Base-by-base conservation (phyloP, 2,329 filamentous ascomycete species). In the Aspergillus sp. region DNA sequence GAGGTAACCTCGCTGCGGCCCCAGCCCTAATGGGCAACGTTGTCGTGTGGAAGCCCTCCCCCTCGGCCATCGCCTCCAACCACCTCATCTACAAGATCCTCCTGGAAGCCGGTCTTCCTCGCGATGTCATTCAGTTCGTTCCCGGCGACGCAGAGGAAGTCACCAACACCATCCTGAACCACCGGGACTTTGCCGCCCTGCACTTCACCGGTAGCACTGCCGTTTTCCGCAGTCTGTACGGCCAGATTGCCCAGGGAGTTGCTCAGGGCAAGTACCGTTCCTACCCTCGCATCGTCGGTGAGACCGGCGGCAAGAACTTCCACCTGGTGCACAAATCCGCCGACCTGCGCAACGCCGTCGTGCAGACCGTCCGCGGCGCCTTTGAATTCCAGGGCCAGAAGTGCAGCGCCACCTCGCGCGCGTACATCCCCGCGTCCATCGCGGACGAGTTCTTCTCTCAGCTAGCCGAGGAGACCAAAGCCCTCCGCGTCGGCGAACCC, bases 1-100 rank as follows among this genome's bases (percentile, higher is more conserved):
- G 83, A 7, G 91, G 85, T 47, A 96, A 95, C 71, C 76, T 97
- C 38, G 81, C 86, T 10, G 85, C 81, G 42, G 84, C 87, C 1
- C 89, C 91, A 9, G 89, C 88, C 1, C 73, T 96, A 46, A 83
- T 96, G 75, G 90, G 90, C 48, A 97, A 97, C 67, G 91, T 96
- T 1, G 88, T 95, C 4, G 73, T 97, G 41, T 97, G 90, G 90
- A 97, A 97, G 76, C 90, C 90, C n/a, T 93, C 87, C 9, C 88
- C 91, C 57, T 84, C 76, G 10, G 87, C 90, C 34, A 86, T 96
- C 52, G 85, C 85, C n/a, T 89, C 86, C 52, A 94, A 90, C 74
- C 94, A 86, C 81, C 75, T 97, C 47, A 75, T 95, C 40, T 90
- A 95, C 74, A 79, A 90, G 65, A 94, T 96, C 65, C 78, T 97